Base-by-base conservation (phyloP, 1,139 yeast genomes). In the Meyerozyma athensensis region DNA sequence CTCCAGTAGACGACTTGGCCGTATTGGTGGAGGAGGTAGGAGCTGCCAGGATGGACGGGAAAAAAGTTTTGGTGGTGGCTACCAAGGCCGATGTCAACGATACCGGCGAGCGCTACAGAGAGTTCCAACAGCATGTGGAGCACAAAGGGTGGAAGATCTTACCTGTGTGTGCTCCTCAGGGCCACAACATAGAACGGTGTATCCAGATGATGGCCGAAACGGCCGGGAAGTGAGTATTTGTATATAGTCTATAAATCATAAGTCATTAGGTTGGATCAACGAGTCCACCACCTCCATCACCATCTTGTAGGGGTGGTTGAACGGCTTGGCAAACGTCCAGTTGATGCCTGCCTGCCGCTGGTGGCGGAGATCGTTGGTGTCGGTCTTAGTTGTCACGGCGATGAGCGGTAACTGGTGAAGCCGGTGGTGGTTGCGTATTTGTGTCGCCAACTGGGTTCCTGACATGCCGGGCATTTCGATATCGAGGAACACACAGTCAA, bases 21-120 rank as follows among this genome's bases (percentile, higher is more conserved):
- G 58, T 74, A 0, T 65, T 92, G 39, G 58, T 86, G 1, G 61
- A 63, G 1, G 98, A 92, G 52, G 72, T 92, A 45, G 96, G 95
- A 0, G 58, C 62, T 0, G 59, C 66, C 36, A 72, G 95, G 30
- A 55, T 85, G 59, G 55, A 62, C 18, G 67, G 61, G 35, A 89
- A 87, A 53, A 71, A 66, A 37, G 75, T 84, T 1, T 66, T 90
- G 40, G 78, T 92, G 12, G 86, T 89, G 13, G 96, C 94, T 13
- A 89, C 96, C 12, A 92, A 92, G 58, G 97, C 96, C 1, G 98
- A 92, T 56, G 54, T 86, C 19, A 75, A 71, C 31, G 72, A 63
- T 2, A 62, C 79, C 19, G 65, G 72, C 32, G 66, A 60, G 19
- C 74, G 66, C 36, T 87, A 63, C 49, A 36, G 37, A 2, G 38